phyloP scores from a whole-genome alignment of 345 rosid species.

The Dovyalis caffra region DNA sequence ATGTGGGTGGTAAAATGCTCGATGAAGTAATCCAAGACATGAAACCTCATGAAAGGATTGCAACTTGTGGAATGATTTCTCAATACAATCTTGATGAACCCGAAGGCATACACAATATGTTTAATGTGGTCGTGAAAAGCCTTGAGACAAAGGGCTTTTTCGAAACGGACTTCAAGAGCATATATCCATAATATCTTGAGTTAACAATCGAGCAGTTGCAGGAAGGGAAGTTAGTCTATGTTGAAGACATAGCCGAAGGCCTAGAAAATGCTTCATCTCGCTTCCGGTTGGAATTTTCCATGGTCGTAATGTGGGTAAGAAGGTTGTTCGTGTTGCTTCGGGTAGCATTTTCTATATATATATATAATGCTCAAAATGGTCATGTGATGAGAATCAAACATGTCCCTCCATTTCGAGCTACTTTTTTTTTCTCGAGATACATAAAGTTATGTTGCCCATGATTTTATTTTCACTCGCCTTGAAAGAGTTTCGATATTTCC shows the following conservation, averaged over 20 bases:
- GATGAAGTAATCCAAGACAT: conserved; percentile 1
- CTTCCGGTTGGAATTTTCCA: neutral
- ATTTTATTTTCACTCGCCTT: neutral
- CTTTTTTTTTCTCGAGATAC: neutral
- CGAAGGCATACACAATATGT: neutral
- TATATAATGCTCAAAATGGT: neutral
- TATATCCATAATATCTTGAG: neutral
- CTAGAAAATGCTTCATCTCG: neutral
- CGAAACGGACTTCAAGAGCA: neutral
- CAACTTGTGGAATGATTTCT: conserved; percentile 12
- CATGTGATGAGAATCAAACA: neutral
- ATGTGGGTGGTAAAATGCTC: conserved; percentile 15
- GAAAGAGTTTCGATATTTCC: neutral
- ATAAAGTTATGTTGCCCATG: neutral
- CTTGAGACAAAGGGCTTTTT: no score
- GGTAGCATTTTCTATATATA: neutral
- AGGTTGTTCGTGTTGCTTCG: neutral
- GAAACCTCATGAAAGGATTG: conserved; percentile 7
- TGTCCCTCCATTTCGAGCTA: no score
- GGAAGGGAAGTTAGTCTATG: neutral
- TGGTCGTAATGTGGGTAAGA: neutral
- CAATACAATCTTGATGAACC: conserved; percentile 1
- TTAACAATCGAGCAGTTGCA: neutral
- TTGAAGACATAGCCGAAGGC: neutral
- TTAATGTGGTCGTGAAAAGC: no score